Conservation (phyloP, 164 flowering plant species). For the Tinospora cordifolia region DNA sequence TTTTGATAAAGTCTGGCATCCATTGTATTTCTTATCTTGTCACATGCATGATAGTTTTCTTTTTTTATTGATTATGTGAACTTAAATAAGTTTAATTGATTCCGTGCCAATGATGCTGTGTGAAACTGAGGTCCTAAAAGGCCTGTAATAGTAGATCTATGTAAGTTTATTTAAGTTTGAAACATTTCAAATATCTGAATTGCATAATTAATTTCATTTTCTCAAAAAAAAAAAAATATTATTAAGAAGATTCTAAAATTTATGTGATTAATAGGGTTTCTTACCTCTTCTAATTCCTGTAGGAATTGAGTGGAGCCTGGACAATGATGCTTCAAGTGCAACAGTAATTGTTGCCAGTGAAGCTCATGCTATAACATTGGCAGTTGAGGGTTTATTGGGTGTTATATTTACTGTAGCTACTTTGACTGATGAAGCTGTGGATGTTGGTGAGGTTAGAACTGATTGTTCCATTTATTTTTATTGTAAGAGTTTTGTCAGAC, state of each 20-base stretch:
- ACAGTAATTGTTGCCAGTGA: slow-evolving; percentile 97
- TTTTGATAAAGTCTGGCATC: too few species aligned
- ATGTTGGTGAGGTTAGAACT: slow-evolving; percentile 73
- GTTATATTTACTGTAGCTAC: slow-evolving; percentile 96
- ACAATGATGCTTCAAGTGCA: slow-evolving; percentile 96
- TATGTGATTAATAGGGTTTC: not conserved
- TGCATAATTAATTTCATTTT: not conserved
- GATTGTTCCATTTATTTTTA: slow-evolving; percentile 2
- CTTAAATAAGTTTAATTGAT: too few species aligned
- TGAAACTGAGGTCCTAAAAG: not conserved
- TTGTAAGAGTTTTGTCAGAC: not conserved
- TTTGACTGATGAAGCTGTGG: slow-evolving; percentile 96
- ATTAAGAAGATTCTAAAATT: too few species aligned
- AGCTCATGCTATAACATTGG: slow-evolving; percentile 97
- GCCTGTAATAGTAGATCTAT: not conserved
- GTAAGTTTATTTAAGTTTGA: not conserved
- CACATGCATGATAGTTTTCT: too few species aligned
- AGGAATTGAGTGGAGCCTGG: slow-evolving; percentile 99
- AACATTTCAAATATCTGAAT: not conserved
- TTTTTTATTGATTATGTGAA: too few species aligned
- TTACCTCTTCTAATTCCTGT: slow-evolving; percentile 6
- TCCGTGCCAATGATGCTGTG: too few species aligned
- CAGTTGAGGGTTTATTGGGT: slow-evolving; percentile 92
- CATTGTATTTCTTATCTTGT: too few species aligned
- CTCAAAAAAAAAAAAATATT: too few species aligned